Evolutionary conservation across 106 monocot species (phyloP), one percentile per base, ranked within the genome.

Genomic region (Triglochin maritima): DNA sequence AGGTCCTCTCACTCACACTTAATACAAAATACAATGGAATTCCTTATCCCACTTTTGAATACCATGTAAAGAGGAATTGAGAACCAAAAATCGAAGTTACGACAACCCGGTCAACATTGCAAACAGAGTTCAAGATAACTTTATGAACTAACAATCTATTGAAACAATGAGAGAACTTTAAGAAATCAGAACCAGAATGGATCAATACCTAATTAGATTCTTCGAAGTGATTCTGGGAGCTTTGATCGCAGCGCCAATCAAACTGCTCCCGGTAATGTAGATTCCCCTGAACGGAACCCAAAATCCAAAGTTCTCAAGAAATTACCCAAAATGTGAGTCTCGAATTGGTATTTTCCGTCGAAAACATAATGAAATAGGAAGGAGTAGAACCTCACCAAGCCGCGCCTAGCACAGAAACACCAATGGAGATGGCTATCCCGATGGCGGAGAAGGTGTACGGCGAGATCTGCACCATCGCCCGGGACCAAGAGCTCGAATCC

Each of bases 201-300:
- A 11, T 51, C 9, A 45, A 12, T 13, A 86, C 90, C 90, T 90
- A 52, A 90, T 90, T 9, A 90, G 83, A 78, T 90, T 90, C 67
- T 90, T 90, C 8, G 90, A 90, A 41, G 90, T 90, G 52, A 90
- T 86, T 56, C 90, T 78, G 2, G 90, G 90, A 50, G 90, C 90
- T 70, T 90, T 90, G 55, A 90, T 84, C n/a, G 90, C 86, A 5
- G 90, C 90, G 44, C 90, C 90, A 13, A 90, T 90, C 79, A 90
- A 86, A 49, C 90, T 90, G 66, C 86, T 90, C 56, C 90, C 90
- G 0, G 90, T 90, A 29, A 90, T 90, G 49, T 79, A 86, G 57
- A 90, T 90, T 54, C 90, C 90, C 90, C 90, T 90, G 57, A 12
- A 70, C 67, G 11, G 43, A 45, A 14, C 6, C 1, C 29, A 29